These are phyloP conservation scores for Ophiocordyceps sinensis DNA, from an alignment of 2,329 filamentous ascomycete species.

Conservation along the genomic window DNA sequence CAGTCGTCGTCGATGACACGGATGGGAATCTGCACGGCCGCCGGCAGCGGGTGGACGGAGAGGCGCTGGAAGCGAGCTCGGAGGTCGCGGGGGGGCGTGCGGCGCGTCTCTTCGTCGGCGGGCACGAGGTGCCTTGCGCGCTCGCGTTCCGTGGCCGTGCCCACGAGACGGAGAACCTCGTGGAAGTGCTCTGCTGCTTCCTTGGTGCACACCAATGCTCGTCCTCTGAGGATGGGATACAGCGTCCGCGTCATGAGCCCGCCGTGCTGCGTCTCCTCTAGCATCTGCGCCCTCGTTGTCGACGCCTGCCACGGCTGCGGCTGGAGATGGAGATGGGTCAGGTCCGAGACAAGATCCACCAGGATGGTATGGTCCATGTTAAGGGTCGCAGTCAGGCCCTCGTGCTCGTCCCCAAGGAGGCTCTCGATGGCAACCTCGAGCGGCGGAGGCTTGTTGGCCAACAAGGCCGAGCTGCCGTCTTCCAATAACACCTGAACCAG, in stretches of 20 bases:
- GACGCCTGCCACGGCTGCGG: slow-evolving; percentile 18
- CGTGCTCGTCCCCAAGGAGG: slow-evolving; percentile 16
- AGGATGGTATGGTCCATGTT: slow-evolving; percentile 28
- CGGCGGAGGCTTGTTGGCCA: slow-evolving; percentile 8
- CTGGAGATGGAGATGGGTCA: slow-evolving; percentile 20
- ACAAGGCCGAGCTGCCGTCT: slow-evolving; percentile 11
- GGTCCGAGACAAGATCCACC: slow-evolving; percentile 24
- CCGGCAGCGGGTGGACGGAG: slow-evolving; percentile 17
- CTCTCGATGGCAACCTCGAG: slow-evolving; percentile 14
- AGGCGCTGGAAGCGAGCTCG: slow-evolving; percentile 17
- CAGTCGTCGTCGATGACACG: slow-evolving; percentile 14
- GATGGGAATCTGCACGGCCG: slow-evolving; percentile 20
- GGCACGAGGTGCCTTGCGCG: slow-evolving; percentile 20
- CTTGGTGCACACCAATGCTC: slow-evolving; percentile 21
- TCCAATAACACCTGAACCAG: slow-evolving; percentile 19
- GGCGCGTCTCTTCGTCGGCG: slow-evolving; percentile 6
- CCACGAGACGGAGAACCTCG: slow-evolving; percentile 19
- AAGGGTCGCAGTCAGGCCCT: slow-evolving; percentile 18
- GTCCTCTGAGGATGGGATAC: slow-evolving; percentile 18
- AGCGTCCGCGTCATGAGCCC: slow-evolving; percentile 19
- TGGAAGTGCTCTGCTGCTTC: slow-evolving; percentile 25
- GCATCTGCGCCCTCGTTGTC: slow-evolving; percentile 18
- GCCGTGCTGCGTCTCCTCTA: slow-evolving; percentile 16
- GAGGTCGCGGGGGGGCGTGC: slow-evolving; percentile 4
- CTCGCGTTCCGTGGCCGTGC: slow-evolving; percentile 20